Base-by-base conservation (phyloP, 306 rosid genomes). In the Neltuma alba region DNA sequence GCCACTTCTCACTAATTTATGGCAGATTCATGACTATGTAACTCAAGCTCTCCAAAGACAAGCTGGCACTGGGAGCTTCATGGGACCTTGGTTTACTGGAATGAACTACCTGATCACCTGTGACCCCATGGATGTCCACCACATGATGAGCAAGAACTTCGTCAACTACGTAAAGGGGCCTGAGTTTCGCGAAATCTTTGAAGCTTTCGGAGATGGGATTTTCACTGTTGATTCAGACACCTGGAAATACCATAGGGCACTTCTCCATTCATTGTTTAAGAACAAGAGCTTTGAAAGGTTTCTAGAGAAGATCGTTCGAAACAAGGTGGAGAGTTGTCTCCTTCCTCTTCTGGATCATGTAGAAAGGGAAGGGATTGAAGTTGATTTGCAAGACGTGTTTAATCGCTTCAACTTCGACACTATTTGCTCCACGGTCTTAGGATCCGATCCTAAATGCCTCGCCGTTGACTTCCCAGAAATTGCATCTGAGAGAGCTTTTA, bases 61-160 rank as follows among this genome's bases (percentile, higher is more conserved):
- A 23, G 5, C 63, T 10, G 33, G 63, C 6, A 23, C 63, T 23
- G 63, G 63, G 15, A 57, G 7, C 5, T 57, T 57, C 31, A 57
- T 23, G 2, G 63, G 63, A 0, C 63, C 63, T 23, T 25, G 33
- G 87, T 72, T 57, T 3, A 57, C 63, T 21, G 0, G 33, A 57
- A 23, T 23, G 33, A 57, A 23, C 37, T 76, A 14, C 71, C 38
- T 82, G 3, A 0, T 78, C 8, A 88, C 91, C 0, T 70, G 76
- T 2, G 85, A 88, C 54, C 86, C 90, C 18, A 27, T 60, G 33
- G 88, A 88, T 11, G 83, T 90, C 31, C 52, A 80, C 34, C 82
- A 80, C 10, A 42, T 76, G 9, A 50, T 64, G 2, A 76, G 81
- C 63, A 80, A 71, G 72, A 76, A 80, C 23, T 76, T 70, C 3